A percentile compares a stretch with the other conserved stretches of the same genome.
Conservation (phyloP, 192 early-diverging fungal species). For the Lunasporangiospora selenospora region DNA sequence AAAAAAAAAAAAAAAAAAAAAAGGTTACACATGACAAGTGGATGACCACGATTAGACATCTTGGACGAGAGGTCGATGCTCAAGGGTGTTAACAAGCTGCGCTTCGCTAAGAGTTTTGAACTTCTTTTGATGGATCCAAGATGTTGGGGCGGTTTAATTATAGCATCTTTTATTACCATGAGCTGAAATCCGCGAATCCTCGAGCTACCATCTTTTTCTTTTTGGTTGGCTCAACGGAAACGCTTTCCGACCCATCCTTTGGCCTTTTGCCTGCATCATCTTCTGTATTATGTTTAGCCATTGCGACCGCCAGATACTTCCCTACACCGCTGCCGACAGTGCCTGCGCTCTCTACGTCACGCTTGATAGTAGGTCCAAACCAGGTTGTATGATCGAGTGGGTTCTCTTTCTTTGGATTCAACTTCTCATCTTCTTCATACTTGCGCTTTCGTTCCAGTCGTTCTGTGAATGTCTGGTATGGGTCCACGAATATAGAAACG, state of each 20-base stretch:
- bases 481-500: slow-evolving; percentile 82
- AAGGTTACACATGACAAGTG: not conserved
- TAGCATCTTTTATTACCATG: slow-evolving; percentile 32
- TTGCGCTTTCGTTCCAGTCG: slow-evolving; percentile 71
- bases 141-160: too few species aligned
- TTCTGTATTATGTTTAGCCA: slow-evolving; percentile 1
- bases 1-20: slow-evolving; percentile 9
- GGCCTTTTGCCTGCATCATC: slow-evolving; percentile 4
- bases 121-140: too few species aligned
- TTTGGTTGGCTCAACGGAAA: slow-evolving; percentile 13
- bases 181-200: slow-evolving; percentile 56
- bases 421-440: slow-evolving; percentile 47
- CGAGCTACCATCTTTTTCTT: slow-evolving; percentile 43
- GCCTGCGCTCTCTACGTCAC: slow-evolving; percentile 30
- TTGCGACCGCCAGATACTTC: slow-evolving; percentile 62
- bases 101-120: too few species aligned
- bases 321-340: slow-evolving; percentile 58
- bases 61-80: too few species aligned
- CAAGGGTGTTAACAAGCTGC: too few species aligned
- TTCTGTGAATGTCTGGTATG: slow-evolving; percentile 78
- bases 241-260: slow-evolving; percentile 10
- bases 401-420: slow-evolving; percentile 54
- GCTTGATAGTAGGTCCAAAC: slow-evolving; percentile 69
- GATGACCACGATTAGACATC: too few species aligned
- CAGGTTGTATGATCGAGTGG: slow-evolving; percentile 68